Conservation (phyloP, 768 basidiomycete genomes). For the Punctularia strigosozonata region DNA sequence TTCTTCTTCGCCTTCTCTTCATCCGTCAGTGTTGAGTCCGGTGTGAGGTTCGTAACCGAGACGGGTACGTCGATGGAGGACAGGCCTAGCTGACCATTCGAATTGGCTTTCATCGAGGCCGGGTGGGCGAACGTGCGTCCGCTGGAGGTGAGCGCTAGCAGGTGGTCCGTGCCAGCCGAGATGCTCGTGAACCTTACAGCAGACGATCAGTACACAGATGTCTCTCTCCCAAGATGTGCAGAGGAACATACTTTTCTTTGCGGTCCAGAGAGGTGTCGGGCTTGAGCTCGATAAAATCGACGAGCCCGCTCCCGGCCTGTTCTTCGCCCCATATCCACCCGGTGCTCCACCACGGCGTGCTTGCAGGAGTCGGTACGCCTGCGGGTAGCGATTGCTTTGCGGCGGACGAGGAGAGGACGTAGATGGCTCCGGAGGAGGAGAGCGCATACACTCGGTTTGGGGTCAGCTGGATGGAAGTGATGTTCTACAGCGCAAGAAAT, state of each 20-base stretch:
- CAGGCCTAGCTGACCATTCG: constrained; percentile 75
- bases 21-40: constrained; percentile 12
- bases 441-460: constrained; percentile 62
- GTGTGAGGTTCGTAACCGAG: constrained; percentile 15
- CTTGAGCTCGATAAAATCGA: constrained; percentile 48
- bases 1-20: too few species aligned
- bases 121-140: constrained; percentile 78
- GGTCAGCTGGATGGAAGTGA: constrained; percentile 50
- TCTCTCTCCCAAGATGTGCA: constrained; percentile 1
- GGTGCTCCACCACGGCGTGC: constrained; percentile 43
- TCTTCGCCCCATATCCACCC: constrained; percentile 48
- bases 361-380: constrained; percentile 28
- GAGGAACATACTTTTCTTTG: constrained; percentile 49
- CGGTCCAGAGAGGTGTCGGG: constrained; percentile 42
- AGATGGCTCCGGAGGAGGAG: constrained; percentile 66
- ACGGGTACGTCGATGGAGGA: constrained; percentile 45
- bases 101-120: constrained; percentile 62
- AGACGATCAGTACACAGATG: not conserved
- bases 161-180: constrained; percentile 58
- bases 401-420: constrained; percentile 46
- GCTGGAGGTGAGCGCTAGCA: constrained; percentile 57
- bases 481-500: constrained; percentile 37
- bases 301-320: constrained; percentile 31
- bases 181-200: constrained; percentile 55
- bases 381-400: constrained; percentile 31